Base-by-base conservation (phyloP, 2,329 filamentous ascomycete species). In the Fusarium redolens region DNA sequence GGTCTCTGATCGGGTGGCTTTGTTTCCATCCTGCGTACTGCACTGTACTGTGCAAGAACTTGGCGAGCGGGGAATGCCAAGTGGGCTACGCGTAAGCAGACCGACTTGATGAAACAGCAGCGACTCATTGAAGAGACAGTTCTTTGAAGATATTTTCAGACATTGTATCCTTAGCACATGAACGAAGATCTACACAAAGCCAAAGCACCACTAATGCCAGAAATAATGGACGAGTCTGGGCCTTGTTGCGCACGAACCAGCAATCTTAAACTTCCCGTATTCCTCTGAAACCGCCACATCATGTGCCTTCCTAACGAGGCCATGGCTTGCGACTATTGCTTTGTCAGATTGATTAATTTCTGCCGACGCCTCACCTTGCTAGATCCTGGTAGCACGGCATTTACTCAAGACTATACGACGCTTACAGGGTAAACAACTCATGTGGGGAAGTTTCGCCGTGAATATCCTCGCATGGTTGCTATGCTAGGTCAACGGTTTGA, bases 21-120 rank as follows among this genome's bases (percentile, higher is more conserved):
- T 57, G 61, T 65, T 61, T 63, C 22, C 48, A 25, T 38, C 17
- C 37, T 38, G 17, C 33, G 17, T 31, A 11, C 7, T 50, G 47
- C 47, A 50, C 28, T 61, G 15, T 31, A 28, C 47, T 13, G 12
- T 60, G 28, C 20, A 40, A 51, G 14, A 56, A 43, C 30, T 66
- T 33, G 31, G 61, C 41, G 33, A 60, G 64, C 64, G 64, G 64
- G 44, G 64, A 67, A 67, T 44, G 52, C 64, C 64, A 61, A 67
- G 64, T 20, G n/a, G 62, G 64, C 64, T 45, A 48, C 64, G 64
- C 64, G 62, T 61, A 67, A 67, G 18, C 38, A 40, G 44, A 44
- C 61, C 61, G 22, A 48, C 33, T 3, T 8, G 51, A 54, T 63
- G 61, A 54, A 59, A 66, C 63, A 38, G 18, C 31, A 31, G n/a